Conservation (phyloP, 2,329 filamentous ascomycete species). For the Hymenoscyphus fraxineus region DNA sequence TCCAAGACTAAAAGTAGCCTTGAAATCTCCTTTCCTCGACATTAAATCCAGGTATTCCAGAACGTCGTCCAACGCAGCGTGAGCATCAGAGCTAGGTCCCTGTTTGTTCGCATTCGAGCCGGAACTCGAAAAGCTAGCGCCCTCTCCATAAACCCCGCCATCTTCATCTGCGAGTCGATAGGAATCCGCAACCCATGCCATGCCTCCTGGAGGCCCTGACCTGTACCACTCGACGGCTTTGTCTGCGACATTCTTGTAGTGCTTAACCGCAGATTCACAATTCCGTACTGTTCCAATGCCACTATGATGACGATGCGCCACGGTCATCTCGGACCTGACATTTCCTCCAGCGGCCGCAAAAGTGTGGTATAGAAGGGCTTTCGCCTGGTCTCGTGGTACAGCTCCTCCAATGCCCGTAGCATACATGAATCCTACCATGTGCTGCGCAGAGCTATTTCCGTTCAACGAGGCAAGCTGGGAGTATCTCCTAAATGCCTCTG, state of each 20-base stretch:
- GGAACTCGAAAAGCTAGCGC: slow-evolving; percentile 84
- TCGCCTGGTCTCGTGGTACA: slow-evolving; percentile 82
- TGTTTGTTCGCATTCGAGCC: slow-evolving; percentile 75
- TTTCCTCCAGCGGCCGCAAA: slow-evolving; percentile 85
- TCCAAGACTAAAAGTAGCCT: slow-evolving; percentile 65
- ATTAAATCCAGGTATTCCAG: slow-evolving; percentile 81
- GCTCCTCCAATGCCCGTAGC: slow-evolving; percentile 83
- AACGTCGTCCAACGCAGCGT: slow-evolving; percentile 87
- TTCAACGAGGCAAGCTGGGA: slow-evolving; percentile 68
- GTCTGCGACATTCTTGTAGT: slow-evolving; percentile 91
- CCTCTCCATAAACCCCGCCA: slow-evolving; percentile 92
- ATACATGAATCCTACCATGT: slow-evolving; percentile 95
- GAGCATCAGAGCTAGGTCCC: slow-evolving; percentile 70
- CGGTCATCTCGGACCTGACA: slow-evolving; percentile 85
- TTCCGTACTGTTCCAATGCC: slow-evolving; percentile 83
- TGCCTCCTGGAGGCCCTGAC: slow-evolving; percentile 85
- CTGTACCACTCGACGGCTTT: slow-evolving; percentile 86
- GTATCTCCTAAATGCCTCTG: slow-evolving; percentile 77
- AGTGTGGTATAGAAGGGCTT: slow-evolving; percentile 88
- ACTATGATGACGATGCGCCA: slow-evolving; percentile 78
- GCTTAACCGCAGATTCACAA: slow-evolving; percentile 79
- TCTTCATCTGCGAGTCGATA: slow-evolving; percentile 86
- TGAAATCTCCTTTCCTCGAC: slow-evolving; percentile 69
- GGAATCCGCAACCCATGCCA: slow-evolving; percentile 69
- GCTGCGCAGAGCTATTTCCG: slow-evolving; percentile 88